Base-by-base conservation (phyloP, 2,329 filamentous ascomycete species). In the Nemania sp. region DNA sequence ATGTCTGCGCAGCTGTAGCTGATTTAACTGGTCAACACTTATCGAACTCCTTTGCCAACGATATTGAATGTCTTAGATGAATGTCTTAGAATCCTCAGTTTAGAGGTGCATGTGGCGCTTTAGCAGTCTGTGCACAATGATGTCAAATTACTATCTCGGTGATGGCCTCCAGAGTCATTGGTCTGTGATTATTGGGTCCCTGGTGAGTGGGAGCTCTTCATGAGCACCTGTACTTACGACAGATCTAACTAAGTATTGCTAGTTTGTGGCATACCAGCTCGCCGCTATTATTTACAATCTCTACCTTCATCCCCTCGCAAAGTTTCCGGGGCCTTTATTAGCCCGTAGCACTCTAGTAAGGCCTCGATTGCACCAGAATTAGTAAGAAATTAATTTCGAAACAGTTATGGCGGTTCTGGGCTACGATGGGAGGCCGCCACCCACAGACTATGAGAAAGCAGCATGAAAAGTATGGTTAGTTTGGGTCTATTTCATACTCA, bases 301-400 rank as follows among this genome's bases (percentile, higher is more conserved):
- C 4, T 72, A 70, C 18, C 70, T 73, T 2, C 71, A 73, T 45
- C 71, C 71, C 1, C 64, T 73, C 5, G 55, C 68, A n/a, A 62
- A 66, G 18, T 68, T 68, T 20, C 71, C 71, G 0, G 71, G 71
- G 4, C 71, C 71, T 0, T 54, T 64, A 5, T 60, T 59, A 29
- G 70, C 59, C 5, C 29, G 67, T 4, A n/a, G n/a, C 10, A 55
- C 64, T 18, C 52, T 68, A 22, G 71, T 72, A 59, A 62, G 64
- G 41, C 20, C 3, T 55, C 32, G 35, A 52, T 11, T 10, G 13
- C n/a, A 20, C 10, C n/a, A 43, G 7, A 22, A 27, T 2, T 32
- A 32, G 11, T 20, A 18, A 29, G 6, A n/a, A 49, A n/a, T 4
- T 11, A 41, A 49, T 20, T 24, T 66, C 26, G 27, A 7, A 4